phyloP scores from a whole-genome alignment of 805 yeast species.

The Pichia scutulata region DNA sequence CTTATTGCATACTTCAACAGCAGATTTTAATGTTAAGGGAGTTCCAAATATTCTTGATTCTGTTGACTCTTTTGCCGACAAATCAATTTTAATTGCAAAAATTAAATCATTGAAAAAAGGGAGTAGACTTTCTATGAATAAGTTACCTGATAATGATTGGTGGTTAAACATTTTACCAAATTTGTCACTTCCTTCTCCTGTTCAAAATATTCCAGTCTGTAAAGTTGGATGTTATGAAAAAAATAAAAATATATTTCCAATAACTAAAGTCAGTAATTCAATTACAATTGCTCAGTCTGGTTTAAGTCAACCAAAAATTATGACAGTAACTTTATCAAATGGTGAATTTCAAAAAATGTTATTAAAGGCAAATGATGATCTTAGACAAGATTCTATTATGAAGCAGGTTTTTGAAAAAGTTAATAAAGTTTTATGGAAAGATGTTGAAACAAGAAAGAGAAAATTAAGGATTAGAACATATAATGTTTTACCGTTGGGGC shows the following conservation, averaged over 20 bases:
- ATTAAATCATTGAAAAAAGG: slow-evolving; percentile 31
- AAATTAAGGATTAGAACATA: slow-evolving; percentile 68
- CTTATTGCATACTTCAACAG: slow-evolving; percentile 21
- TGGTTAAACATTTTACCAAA: slow-evolving; percentile 49
- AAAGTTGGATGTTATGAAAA: slow-evolving; percentile 35
- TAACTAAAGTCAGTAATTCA: slow-evolving; percentile 36
- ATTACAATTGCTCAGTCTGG: slow-evolving; percentile 74
- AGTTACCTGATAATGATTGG: slow-evolving; percentile 40
- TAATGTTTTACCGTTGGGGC: slow-evolving; percentile 84
- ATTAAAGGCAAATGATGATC: slow-evolving; percentile 82
- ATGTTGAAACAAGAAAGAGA: slow-evolving; percentile 51
- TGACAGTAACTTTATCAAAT: slow-evolving; percentile 43
- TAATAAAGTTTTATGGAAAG: slow-evolving; percentile 50
- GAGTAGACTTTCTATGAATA: slow-evolving; percentile 26
- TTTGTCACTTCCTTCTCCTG: slow-evolving; percentile 58
- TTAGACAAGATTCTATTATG: slow-evolving; percentile 95
- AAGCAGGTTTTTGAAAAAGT: slow-evolving; percentile 92
- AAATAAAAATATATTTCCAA: slow-evolving; percentile 16
- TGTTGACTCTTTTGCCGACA: slow-evolving; percentile 43
- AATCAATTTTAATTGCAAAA: slow-evolving; percentile 44
- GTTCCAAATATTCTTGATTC: slow-evolving; percentile 30
- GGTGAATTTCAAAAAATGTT: slow-evolving; percentile 56
- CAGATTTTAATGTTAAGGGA: slow-evolving; percentile 9
- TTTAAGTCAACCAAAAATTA: slow-evolving; percentile 78
- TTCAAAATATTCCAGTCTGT: slow-evolving; percentile 38